Evolutionary conservation across 2,329 filamentous ascomycete genomes (phyloP).

Genomic region (Aspergillus oerlinghausenensis): DNA sequence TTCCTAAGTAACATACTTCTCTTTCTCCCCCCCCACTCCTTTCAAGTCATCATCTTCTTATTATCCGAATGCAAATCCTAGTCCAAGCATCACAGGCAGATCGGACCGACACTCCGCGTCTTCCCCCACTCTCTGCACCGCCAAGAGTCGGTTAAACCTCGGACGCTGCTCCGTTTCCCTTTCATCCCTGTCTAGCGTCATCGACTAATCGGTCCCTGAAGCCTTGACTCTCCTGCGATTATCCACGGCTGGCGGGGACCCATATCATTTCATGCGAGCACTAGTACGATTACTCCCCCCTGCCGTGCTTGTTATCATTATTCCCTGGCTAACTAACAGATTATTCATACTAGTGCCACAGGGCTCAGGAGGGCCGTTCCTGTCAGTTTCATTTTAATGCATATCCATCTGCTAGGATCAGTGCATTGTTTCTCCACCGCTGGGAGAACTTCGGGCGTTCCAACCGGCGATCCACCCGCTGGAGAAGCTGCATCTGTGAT

Average conservation of each 20-base stretch:
- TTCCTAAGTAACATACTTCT: not conserved
- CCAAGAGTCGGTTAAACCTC: constrained; percentile 26
- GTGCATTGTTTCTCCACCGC: constrained; percentile 1
- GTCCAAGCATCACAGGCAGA: not conserved
- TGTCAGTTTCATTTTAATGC: not conserved
- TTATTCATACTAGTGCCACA: too few species aligned
- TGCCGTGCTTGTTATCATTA: too few species aligned
- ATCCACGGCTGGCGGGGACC: not conserved
- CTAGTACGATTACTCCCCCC: too few species aligned
- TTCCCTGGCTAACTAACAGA: too few species aligned
- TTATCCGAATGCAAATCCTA: not conserved
- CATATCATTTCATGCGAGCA: too few species aligned
- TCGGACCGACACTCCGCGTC: constrained; percentile 18
- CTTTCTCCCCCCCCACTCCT: not conserved
- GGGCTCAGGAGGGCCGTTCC: not conserved
- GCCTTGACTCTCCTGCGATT: not conserved
- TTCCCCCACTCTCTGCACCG: constrained; percentile 1
- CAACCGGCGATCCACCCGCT: constrained; percentile 2
- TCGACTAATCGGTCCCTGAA: not conserved
- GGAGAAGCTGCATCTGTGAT: not conserved
- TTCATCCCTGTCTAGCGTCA: constrained; percentile 10
- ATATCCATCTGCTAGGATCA: not conserved
- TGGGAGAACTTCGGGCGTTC: not conserved
- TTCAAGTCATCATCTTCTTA: not conserved
- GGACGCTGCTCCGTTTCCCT: constrained; percentile 20